Conservation (phyloP, 768 basidiomycete genomes). For the Wakefieldia striispora region DNA sequence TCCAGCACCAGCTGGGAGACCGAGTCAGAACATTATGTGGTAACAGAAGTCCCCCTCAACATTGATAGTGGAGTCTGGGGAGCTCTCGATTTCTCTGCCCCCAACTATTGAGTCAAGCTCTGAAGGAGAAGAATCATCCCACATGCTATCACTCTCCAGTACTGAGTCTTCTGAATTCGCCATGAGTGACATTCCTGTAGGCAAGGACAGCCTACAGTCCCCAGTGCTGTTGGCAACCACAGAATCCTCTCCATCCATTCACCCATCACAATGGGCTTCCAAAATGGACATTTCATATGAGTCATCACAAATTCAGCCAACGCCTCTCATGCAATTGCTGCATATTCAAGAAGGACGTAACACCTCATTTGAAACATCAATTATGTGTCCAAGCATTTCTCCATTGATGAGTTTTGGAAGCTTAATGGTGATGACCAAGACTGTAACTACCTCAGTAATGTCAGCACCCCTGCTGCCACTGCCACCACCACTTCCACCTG, state of each 20-base stretch:
- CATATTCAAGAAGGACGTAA: slow-evolving; percentile 60
- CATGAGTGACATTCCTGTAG: slow-evolving; percentile 25
- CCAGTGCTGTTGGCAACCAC: slow-evolving; percentile 33
- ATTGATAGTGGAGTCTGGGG: slow-evolving; percentile 20
- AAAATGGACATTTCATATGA: slow-evolving; percentile 73
- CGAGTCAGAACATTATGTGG: slow-evolving; percentile 18
- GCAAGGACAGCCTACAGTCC: slow-evolving; percentile 31
- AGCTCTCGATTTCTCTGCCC: slow-evolving; percentile 24
- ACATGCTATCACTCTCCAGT: slow-evolving; percentile 40
- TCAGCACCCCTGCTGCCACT: slow-evolving; percentile 9
- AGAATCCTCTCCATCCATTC: slow-evolving; percentile 40
- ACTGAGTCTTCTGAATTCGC: slow-evolving; percentile 39
- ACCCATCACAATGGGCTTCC: slow-evolving; percentile 53
- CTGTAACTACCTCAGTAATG: slow-evolving; percentile 25
- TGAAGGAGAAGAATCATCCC: slow-evolving; percentile 23
- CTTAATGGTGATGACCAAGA: slow-evolving; percentile 35
- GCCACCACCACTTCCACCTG: background rate
- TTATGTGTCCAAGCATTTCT: slow-evolving; percentile 59
- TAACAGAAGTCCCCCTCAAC: slow-evolving; percentile 5
- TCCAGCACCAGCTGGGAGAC: slow-evolving; percentile 22
- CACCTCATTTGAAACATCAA: slow-evolving; percentile 69
- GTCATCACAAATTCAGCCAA: slow-evolving; percentile 70
- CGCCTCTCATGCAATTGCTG: slow-evolving; percentile 55
- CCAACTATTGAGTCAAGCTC: slow-evolving; percentile 33
- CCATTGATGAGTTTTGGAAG: slow-evolving; percentile 32